Conservation (phyloP, 371 early-diverging fungal species). For the Amoeboaphelidium protococcarum region DNA sequence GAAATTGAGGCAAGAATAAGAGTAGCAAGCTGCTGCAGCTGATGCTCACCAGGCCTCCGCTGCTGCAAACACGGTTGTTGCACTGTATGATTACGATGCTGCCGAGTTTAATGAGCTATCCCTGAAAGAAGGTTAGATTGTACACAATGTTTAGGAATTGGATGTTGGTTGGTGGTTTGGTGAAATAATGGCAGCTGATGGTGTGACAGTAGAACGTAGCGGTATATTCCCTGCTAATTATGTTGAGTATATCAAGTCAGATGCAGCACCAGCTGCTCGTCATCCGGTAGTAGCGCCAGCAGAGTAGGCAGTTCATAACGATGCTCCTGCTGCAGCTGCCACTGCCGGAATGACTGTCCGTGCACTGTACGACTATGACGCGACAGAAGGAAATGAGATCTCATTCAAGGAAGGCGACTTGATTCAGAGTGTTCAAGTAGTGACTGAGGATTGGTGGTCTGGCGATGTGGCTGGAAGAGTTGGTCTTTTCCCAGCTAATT, state of each 20-base stretch:
- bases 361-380: constrained; percentile 21
- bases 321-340: neutral
- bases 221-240: constrained; percentile 52
- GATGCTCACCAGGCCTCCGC: constrained; percentile 9
- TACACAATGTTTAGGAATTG: constrained; percentile 46
- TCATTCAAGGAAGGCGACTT: constrained; percentile 42
- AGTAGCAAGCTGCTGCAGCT: constrained; percentile 8
- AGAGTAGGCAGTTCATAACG: neutral
- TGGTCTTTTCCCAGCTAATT: constrained; percentile 54
- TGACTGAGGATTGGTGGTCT: constrained; percentile 74
- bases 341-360: neutral
- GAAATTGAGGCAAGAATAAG: no score
- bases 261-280: neutral
- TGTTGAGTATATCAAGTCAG: constrained; percentile 5
- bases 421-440: constrained; percentile 46
- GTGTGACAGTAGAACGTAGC: constrained; percentile 14
- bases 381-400: constrained; percentile 66
- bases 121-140: constrained; percentile 41
- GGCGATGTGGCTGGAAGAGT: constrained; percentile 27
- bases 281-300: neutral
- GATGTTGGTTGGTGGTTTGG: constrained; percentile 88
- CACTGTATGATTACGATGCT: constrained; percentile 46
- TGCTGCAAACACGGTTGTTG: constrained; percentile 22
- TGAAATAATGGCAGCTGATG: constrained; percentile 11
- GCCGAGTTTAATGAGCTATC: constrained; percentile 65